Percentiles rank a stretch among this genome's conserved stretches.
Conservation (phyloP, 75 land plant genomes). For the Selaginella moellendorffii region DNA sequence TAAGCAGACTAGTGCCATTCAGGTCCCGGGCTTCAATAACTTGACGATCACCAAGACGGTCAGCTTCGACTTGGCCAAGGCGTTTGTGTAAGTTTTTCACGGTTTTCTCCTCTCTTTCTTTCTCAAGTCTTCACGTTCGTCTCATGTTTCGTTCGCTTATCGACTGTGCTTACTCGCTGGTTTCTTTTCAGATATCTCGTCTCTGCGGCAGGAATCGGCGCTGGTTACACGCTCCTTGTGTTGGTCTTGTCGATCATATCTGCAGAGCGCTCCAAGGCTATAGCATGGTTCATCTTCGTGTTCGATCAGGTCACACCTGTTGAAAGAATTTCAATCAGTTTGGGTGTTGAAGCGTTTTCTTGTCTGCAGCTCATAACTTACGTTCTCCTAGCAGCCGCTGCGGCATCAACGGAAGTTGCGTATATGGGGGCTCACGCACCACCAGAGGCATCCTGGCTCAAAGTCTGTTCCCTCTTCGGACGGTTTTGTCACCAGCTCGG, state of each 20-base stretch:
- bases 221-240: neutral
- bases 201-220: neutral
- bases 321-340: too few relatives aligned
- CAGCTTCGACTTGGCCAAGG: neutral
- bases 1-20: neutral
- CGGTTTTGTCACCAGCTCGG: neutral
- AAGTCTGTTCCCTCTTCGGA: neutral
- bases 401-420: constrained; percentile 6
- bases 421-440: neutral
- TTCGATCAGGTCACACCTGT: constrained; percentile 4
- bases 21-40: neutral
- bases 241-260: neutral
- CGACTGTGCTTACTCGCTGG: neutral
- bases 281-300: constrained; percentile 1
- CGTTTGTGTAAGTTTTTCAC: constrained; percentile 8
- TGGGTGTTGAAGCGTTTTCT: neutral
- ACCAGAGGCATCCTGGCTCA: neutral
- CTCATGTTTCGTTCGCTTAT: neutral
- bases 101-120: too few relatives aligned
- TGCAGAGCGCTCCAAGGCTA: neutral
- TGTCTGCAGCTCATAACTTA: neutral
- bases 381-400: neutral
- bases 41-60: neutral
- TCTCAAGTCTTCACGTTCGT: too few relatives aligned
- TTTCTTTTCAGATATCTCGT: neutral